phyloP scores from a whole-genome alignment of 2,329 filamentous ascomycete genomes.

The Cryoendolithus antarcticus region DNA sequence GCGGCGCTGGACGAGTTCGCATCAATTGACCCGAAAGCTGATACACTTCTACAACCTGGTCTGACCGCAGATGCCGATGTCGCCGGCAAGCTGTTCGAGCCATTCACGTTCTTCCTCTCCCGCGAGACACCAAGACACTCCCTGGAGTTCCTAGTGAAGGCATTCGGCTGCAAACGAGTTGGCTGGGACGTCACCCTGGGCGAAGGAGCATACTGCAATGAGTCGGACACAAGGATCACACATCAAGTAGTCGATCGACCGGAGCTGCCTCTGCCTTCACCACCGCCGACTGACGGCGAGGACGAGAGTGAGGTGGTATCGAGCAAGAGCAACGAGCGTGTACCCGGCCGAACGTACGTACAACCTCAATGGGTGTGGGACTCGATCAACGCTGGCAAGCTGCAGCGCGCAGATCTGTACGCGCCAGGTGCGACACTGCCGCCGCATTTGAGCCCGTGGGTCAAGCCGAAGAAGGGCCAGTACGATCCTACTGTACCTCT shows the following conservation, averaged over 20 bases:
- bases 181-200: constrained; percentile 89
- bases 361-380: constrained; percentile 99
- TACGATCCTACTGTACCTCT: constrained; percentile 85
- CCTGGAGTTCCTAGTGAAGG: constrained; percentile 81
- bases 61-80: constrained; percentile 45
- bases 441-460: constrained; percentile 91
- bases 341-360: constrained; percentile 84
- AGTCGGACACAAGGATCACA: constrained; percentile 78
- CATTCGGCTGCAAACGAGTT: constrained; percentile 91
- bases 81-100: constrained; percentile 66
- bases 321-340: constrained; percentile 46
- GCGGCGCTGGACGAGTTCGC: constrained; percentile 80
- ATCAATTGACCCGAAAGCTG: constrained; percentile 68
- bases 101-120: constrained; percentile 84
- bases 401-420: constrained; percentile 78
- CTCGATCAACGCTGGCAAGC: constrained; percentile 79
- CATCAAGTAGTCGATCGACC: constrained; percentile 94
- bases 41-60: constrained; percentile 70
- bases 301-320: constrained; percentile 42
- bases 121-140: constrained; percentile 84
- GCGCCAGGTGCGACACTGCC: constrained; percentile 80
- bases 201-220: constrained; percentile 83
- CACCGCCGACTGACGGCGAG: constrained; percentile 23
- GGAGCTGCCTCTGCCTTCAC: constrained; percentile 41
- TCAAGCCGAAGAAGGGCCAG: constrained; percentile 70